Conservation (phyloP, 1,139 yeast genomes). For the Trichomonascaceae sp. region DNA sequence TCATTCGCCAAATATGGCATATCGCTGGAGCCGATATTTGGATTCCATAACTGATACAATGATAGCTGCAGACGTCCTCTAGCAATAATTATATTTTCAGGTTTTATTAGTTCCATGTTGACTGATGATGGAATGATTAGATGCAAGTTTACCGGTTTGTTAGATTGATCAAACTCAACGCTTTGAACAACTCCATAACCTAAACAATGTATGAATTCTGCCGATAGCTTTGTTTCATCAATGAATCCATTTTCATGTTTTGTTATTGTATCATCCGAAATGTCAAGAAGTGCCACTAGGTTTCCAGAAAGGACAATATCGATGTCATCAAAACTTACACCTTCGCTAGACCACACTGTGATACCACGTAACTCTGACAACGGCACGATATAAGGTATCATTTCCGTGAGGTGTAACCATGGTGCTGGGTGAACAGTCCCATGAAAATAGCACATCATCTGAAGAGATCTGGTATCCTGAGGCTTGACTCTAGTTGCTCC, state of each 20-base stretch:
- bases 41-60: slow-evolving; percentile 36
- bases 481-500: slow-evolving; percentile 2
- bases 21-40: slow-evolving; percentile 7
- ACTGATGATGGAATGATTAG: slow-evolving; percentile 49
- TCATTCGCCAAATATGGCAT: slow-evolving; percentile 36
- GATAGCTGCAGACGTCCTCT: slow-evolving; percentile 66
- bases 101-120: slow-evolving; percentile 8
- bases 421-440: slow-evolving; percentile 8
- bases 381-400: slow-evolving; percentile 26
- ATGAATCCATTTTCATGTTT: slow-evolving; percentile 1
- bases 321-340: slow-evolving; percentile 24
- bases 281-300: slow-evolving; percentile 26
- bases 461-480: slow-evolving; percentile 32
- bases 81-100: slow-evolving; percentile 34
- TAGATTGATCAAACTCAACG: slow-evolving; percentile 35
- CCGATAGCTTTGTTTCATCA: slow-evolving; percentile 8
- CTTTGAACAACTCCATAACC: slow-evolving; percentile 40
- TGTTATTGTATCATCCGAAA: slow-evolving; percentile 4
- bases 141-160: slow-evolving; percentile 38
- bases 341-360: slow-evolving; percentile 26
- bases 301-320: slow-evolving; percentile 27
- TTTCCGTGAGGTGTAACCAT: slow-evolving; percentile 25
- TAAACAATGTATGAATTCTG: slow-evolving; percentile 16
- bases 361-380: slow-evolving; percentile 21
- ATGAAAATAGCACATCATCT: slow-evolving; percentile 32